Evolutionary conservation across 371 early-diverging fungal species (phyloP).

Genomic region (Mortierella sp.): DNA sequence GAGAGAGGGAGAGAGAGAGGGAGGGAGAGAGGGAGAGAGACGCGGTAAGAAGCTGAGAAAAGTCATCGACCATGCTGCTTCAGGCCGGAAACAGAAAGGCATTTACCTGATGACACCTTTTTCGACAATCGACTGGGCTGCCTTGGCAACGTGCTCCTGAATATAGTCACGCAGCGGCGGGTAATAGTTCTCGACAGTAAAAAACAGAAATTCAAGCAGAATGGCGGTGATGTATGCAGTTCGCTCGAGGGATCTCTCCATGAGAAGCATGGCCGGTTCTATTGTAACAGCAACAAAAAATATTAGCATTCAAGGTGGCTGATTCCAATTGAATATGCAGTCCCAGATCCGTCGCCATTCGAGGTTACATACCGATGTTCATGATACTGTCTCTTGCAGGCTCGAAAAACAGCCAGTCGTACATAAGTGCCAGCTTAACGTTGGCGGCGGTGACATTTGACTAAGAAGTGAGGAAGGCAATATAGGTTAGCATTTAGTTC

Average conservation of each 20-base stretch:
- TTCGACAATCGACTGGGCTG: constrained; percentile 69
- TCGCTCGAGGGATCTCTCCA: constrained; percentile 77
- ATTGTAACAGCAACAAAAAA: constrained; percentile 12
- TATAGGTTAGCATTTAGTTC: background rate
- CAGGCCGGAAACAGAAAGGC: background rate
- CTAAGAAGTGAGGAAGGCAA: constrained; percentile 19
- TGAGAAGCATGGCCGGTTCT: constrained; percentile 82
- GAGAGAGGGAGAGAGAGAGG: too few species aligned
- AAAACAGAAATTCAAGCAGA: constrained; percentile 74
- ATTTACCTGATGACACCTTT: constrained; percentile 75
- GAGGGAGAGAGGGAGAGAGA: too few species aligned
- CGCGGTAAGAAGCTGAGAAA: background rate
- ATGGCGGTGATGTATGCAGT: constrained; percentile 76
- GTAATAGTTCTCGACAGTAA: constrained; percentile 70
- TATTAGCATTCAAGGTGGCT: background rate
- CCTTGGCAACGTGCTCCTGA: constrained; percentile 64
- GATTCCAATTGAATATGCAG: background rate
- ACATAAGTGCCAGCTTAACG: constrained; percentile 80
- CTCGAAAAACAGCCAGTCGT: constrained; percentile 86
- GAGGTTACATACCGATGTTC: constrained; percentile 71
- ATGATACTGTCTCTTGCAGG: constrained; percentile 78
- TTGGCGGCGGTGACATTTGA: constrained; percentile 73
- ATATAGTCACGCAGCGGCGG: constrained; percentile 68
- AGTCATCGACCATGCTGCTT: background rate
- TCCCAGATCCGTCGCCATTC: background rate